These are phyloP conservation scores for Phaffia australis DNA, from an alignment of 768 basidiomycete genomes.

Conservation along the genomic window DNA sequence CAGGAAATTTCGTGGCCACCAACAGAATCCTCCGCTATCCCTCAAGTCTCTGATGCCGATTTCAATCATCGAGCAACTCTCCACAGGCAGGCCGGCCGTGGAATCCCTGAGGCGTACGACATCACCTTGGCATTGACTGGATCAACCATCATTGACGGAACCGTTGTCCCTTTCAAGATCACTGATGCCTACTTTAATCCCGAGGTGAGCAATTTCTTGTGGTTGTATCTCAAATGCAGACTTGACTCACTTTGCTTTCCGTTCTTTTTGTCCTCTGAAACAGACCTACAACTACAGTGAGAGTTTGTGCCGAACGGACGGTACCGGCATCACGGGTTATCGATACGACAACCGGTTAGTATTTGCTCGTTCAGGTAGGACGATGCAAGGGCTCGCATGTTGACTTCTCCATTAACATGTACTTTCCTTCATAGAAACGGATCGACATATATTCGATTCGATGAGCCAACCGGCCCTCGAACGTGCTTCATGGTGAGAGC, in stretches of 20 bases:
- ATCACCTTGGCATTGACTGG: constrained; percentile 15
- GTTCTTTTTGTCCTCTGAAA: no score
- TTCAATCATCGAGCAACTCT: constrained; percentile 20
- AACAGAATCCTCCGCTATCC: constrained; percentile 3
- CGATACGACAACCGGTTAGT: constrained; percentile 20
- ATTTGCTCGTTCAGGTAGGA: not conserved
- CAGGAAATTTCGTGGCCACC: no score
- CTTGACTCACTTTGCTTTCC: no score
- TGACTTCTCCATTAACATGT: not conserved
- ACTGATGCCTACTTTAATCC: constrained; percentile 17
- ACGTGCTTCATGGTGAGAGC: constrained; percentile 10
- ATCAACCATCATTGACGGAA: constrained; percentile 20
- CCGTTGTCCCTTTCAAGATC: constrained; percentile 17
- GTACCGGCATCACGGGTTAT: constrained; percentile 9
- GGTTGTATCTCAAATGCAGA: no score
- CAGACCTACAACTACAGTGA: constrained; percentile 22
- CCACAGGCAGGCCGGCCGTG: constrained; percentile 10
- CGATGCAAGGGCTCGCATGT: not conserved
- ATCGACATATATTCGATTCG: constrained; percentile 22
- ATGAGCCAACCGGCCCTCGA: constrained; percentile 24
- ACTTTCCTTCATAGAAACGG: constrained; percentile 6
- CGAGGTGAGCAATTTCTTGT: not conserved
- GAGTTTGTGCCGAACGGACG: constrained; percentile 8
- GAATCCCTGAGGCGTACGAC: constrained; percentile 19
- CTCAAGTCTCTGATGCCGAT: constrained; percentile 16